These are phyloP conservation scores for Alternaria tenuissima DNA, from an alignment of 2,329 filamentous ascomycete genomes.

Conservation along the genomic window DNA sequence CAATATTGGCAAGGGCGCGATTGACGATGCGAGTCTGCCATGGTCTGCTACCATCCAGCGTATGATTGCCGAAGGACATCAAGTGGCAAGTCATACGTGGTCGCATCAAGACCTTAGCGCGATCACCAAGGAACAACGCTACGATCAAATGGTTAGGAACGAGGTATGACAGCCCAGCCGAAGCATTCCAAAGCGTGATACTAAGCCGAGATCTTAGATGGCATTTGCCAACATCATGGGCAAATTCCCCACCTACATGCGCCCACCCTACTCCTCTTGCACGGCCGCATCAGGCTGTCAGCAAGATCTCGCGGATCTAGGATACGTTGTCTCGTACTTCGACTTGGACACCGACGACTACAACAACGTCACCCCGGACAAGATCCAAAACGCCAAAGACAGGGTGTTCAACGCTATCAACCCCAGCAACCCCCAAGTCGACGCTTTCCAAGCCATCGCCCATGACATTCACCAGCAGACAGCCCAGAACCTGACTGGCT, in stretches of 20 bases:
- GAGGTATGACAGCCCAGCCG: slow-evolving; percentile 36
- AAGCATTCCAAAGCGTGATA: background rate
- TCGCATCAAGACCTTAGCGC: slow-evolving; percentile 60
- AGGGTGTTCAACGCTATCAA: slow-evolving; percentile 53
- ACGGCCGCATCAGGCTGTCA: slow-evolving; percentile 45
- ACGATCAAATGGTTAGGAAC: slow-evolving; percentile 61
- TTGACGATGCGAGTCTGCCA: slow-evolving; percentile 56
- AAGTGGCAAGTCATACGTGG: slow-evolving; percentile 68
- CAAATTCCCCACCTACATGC: slow-evolving; percentile 64
- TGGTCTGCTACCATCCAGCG: slow-evolving; percentile 62
- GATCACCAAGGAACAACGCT: slow-evolving; percentile 54
- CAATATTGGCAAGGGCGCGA: slow-evolving; percentile 64
- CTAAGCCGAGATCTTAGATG: slow-evolving; percentile 42
- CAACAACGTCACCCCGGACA: slow-evolving; percentile 40
- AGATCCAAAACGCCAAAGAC: slow-evolving; percentile 47
- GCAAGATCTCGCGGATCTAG: slow-evolving; percentile 53
- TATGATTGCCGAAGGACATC: slow-evolving; percentile 64
- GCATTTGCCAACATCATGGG: slow-evolving; percentile 63
- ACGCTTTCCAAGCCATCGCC: slow-evolving; percentile 61
- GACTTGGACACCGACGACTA: slow-evolving; percentile 65
- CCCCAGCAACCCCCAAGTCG: slow-evolving; percentile 26
- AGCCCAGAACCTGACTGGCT: slow-evolving; percentile 52
- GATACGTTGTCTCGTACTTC: slow-evolving; percentile 68
- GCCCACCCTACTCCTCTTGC: slow-evolving; percentile 59
- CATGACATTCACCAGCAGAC: slow-evolving; percentile 59